A percentile compares a stretch with the other conserved stretches of the same genome.
phyloP scores from a whole-genome alignment of 345 rosid genomes.

The Euphorbia pulcherrima region DNA sequence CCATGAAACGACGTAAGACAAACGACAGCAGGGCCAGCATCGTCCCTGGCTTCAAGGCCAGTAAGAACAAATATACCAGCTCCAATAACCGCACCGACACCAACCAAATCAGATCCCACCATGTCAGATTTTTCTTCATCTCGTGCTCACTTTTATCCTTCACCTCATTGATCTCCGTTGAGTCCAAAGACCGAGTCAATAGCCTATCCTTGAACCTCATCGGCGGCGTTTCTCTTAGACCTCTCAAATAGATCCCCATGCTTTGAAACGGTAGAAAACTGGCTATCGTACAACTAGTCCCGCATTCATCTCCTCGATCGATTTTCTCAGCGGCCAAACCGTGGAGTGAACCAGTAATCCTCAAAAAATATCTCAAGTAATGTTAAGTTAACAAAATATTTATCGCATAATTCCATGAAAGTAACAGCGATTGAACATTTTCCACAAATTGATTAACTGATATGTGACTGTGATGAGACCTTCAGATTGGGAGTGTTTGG shows the following conservation, averaged over 20 bases:
- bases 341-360: too few species aligned
- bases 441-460: neutral
- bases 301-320: constrained; percentile 9
- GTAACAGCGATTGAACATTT: neutral
- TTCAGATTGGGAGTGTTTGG: too few species aligned
- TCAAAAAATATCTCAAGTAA: too few species aligned
- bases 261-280: constrained; percentile 78
- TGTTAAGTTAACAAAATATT: too few species aligned
- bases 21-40: constrained; percentile 82
- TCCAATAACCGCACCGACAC: constrained; percentile 85
- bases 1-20: constrained; percentile 82
- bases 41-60: constrained; percentile 48
- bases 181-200: constrained; percentile 60
- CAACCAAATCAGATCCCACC: constrained; percentile 99
- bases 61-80: constrained; percentile 90
- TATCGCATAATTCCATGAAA: neutral
- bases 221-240: constrained; percentile 60
- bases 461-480: too few species aligned
- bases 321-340: too few species aligned
- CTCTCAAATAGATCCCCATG: constrained; percentile 52
- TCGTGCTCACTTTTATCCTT: constrained; percentile 72
- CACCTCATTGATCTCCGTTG: constrained; percentile 70
- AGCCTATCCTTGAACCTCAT: constrained; percentile 54
- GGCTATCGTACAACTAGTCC: constrained; percentile 51
- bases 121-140: constrained; percentile 74